Conservation (phyloP, 2,329 filamentous ascomycete species). For the Cordyceps fumosorosea region DNA sequence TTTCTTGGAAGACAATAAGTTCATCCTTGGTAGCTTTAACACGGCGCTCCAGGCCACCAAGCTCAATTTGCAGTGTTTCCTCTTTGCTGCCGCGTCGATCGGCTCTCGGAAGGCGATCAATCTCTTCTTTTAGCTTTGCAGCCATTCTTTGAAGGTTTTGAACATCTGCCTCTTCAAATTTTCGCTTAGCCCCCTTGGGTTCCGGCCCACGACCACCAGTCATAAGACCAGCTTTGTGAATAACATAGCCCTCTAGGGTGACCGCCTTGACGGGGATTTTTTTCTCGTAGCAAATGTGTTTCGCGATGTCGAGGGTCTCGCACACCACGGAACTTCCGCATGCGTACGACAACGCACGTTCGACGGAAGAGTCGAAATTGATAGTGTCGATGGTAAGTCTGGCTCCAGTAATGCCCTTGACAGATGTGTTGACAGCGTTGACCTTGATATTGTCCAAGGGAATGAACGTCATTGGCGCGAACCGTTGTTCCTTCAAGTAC, state of each 20-base stretch:
- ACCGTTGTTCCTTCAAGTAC: slow-evolving; percentile 84
- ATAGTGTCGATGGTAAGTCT: slow-evolving; percentile 93
- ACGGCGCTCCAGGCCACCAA: slow-evolving; percentile 72
- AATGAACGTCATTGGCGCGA: slow-evolving; percentile 86
- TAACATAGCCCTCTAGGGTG: slow-evolving; percentile 89
- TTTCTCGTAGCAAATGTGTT: slow-evolving; percentile 79
- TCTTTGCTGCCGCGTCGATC: slow-evolving; percentile 72
- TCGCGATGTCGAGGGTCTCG: slow-evolving; percentile 78
- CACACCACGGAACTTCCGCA: slow-evolving; percentile 94
- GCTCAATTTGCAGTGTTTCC: slow-evolving; percentile 71
- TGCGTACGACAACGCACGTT: slow-evolving; percentile 89
- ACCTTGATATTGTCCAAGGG: slow-evolving; percentile 97
- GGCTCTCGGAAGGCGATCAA: slow-evolving; percentile 71
- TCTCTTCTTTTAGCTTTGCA: slow-evolving; percentile 68
- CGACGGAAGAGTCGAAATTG: slow-evolving; percentile 80
- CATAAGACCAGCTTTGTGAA: slow-evolving; percentile 94
- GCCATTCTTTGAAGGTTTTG: slow-evolving; percentile 74
- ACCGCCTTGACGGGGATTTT: slow-evolving; percentile 89
- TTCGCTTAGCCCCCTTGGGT: slow-evolving; percentile 66
- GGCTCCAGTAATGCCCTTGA: slow-evolving; percentile 82
- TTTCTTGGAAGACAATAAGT: slow-evolving; percentile 69
- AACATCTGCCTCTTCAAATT: slow-evolving; percentile 85
- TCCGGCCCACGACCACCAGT: slow-evolving; percentile 83
- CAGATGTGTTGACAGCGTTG: slow-evolving; percentile 77
- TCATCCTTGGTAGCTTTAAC: slow-evolving; percentile 68